Evolutionary conservation across 768 basidiomycete genomes (phyloP).

Genomic region (Hortiboletus campestris): DNA sequence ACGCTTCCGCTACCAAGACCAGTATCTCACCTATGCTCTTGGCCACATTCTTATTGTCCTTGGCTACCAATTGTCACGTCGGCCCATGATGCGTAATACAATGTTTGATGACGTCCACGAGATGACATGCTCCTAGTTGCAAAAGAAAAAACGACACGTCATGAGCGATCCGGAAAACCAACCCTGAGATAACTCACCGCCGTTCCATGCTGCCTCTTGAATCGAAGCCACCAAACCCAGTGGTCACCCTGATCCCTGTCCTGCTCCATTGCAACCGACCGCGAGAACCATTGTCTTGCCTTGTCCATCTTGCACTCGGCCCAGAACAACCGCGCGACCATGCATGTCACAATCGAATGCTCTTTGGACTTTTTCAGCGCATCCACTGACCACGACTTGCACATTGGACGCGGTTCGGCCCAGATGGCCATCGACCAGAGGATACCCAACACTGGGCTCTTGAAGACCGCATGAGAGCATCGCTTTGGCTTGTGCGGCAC

Average conservation of each 20-base stretch:
- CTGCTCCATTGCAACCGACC: constrained; percentile 61
- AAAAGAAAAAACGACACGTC: not conserved
- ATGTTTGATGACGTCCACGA: constrained; percentile 61
- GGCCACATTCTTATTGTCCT: constrained; percentile 72
- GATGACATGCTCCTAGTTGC: constrained; percentile 52
- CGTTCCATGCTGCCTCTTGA: constrained; percentile 89
- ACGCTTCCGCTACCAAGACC: constrained; percentile 57
- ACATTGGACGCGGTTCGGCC: too few species aligned
- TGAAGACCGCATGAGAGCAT: constrained; percentile 66
- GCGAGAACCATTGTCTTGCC: constrained; percentile 89
- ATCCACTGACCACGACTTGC: constrained; percentile 61
- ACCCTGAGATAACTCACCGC: constrained; percentile 43
- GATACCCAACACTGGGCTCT: too few species aligned
- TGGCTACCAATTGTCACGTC: constrained; percentile 80
- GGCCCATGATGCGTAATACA: constrained; percentile 74
- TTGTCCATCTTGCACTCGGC: constrained; percentile 92
- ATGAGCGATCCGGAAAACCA: not conserved
- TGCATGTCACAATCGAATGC: constrained; percentile 82
- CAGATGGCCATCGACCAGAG: too few species aligned
- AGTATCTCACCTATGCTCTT: constrained; percentile 67
- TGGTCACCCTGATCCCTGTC: constrained; percentile 75
- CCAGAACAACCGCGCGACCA: constrained; percentile 94
- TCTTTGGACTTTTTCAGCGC: constrained; percentile 91
- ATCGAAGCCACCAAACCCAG: constrained; percentile 98
- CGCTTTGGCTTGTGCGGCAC: constrained; percentile 77